These are phyloP conservation scores for Triangularia setosa DNA, from an alignment of 2,329 filamentous ascomycete genomes.

Conservation along the genomic window DNA sequence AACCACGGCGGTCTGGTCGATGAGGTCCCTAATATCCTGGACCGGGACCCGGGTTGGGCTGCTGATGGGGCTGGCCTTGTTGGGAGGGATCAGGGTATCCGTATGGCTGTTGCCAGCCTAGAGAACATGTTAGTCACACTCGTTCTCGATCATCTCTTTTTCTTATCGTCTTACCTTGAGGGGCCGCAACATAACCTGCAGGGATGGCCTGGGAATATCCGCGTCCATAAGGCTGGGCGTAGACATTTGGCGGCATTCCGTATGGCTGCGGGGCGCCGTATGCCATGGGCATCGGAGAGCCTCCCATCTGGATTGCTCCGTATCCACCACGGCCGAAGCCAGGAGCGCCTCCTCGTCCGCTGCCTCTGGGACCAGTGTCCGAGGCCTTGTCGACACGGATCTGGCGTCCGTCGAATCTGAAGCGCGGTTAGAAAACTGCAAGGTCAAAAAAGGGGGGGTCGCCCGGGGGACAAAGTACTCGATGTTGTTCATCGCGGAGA, in stretches of 20 bases:
- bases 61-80: slow-evolving; percentile 34
- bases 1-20: background rate
- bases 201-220: slow-evolving; percentile 38
- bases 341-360: slow-evolving; percentile 36
- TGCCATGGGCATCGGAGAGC: slow-evolving; percentile 31
- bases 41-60: slow-evolving; percentile 35
- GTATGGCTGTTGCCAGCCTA: slow-evolving; percentile 36
- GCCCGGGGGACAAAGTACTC: slow-evolving; percentile 59
- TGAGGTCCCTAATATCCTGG: slow-evolving; percentile 38
- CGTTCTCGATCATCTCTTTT: background rate
- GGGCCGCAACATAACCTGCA: slow-evolving; percentile 39
- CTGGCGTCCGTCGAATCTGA: slow-evolving; percentile 79
- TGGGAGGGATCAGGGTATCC: slow-evolving; percentile 45
- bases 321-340: slow-evolving; percentile 31
- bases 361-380: slow-evolving; percentile 65
- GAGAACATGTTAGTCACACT: slow-evolving; percentile 8
- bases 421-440: slow-evolving; percentile 13
- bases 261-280: slow-evolving; percentile 38
- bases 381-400: slow-evolving; percentile 97
- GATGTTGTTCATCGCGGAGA: slow-evolving; percentile 77
- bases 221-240: slow-evolving; percentile 41
- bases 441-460: slow-evolving; percentile 10
- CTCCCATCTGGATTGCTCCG: slow-evolving; percentile 27
- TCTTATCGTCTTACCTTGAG: slow-evolving; percentile 32
- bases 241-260: slow-evolving; percentile 36